Base-by-base conservation (phyloP, 257 asterid genomes). In the Solanum tacnaense region DNA sequence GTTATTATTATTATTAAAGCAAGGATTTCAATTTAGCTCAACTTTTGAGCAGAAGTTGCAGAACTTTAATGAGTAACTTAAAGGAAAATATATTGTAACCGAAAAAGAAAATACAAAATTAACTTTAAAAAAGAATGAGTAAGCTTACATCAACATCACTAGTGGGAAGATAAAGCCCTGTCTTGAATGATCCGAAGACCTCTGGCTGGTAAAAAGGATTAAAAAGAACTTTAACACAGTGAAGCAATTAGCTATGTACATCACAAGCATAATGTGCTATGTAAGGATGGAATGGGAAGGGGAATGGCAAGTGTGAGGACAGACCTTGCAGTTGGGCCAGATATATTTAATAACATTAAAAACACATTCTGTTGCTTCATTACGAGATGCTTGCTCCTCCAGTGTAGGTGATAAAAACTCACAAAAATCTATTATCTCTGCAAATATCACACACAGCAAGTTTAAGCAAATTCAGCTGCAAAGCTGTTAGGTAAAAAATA, bases 131-230 rank as follows among this genome's bases (percentile, higher is more conserved):
- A 62, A 7, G 27, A 16, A 34, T 0, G 27, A 44, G 68, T 81
- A 46, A 15, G 39, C 98, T 94, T 93, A 97, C 99, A 90, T 97
- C 99, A 16, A 97, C 91, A 88, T 97, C 99, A 56, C 99, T 97
- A 52, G 99, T 94, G 36, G 99, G 99, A 88, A 97, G 98, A 89
- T 96, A 97, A 85, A 97, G 97, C 70, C 99, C 99, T 1, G 99
- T 97, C 92, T 90, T 93, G 93, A 97, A 96, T 39, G 99, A 97
- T 68, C 99, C 99, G 88, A 97, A 97, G 90, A 97, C 95, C 91
- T 97, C 99, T n/a, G 92, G 94, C 99, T 97, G 96, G 92, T 91
- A 76, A 89, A 84, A 41, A 70, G 83, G 46, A 86, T 11, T 39
- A 41, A 87, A 29, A 8, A 1, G 38, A 81, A 25, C 65, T 79